A percentile compares a stretch with the other conserved stretches of the same genome.
Evolutionary conservation across 2,329 filamentous ascomycete genomes (phyloP).

Genomic region (Xylaria digitata): DNA sequence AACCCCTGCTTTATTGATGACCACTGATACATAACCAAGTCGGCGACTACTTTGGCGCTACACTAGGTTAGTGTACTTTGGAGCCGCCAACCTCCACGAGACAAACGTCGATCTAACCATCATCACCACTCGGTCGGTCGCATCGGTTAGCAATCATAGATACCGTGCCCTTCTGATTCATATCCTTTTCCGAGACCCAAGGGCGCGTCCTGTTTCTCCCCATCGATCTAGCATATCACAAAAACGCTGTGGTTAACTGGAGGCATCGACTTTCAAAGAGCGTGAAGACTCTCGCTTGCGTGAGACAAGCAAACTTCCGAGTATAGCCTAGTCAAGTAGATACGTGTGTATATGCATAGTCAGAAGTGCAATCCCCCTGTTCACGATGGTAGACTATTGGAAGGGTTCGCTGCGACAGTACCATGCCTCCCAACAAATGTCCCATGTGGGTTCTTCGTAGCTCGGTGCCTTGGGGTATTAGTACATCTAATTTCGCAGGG

Average conservation of each 20-base stretch:
- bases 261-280: too few species aligned
- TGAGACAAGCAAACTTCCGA: not conserved
- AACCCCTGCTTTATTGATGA: slow-evolving; percentile 14
- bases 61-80: slow-evolving; percentile 3
- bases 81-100: slow-evolving; percentile 11
- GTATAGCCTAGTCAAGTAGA: not conserved
- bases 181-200: not conserved
- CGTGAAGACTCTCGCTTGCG: not conserved
- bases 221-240: too few species aligned
- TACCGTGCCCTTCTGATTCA: not conserved
- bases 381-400: not conserved
- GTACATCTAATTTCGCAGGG: slow-evolving; percentile 4
- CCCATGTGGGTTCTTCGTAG: slow-evolving; percentile 7
- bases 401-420: not conserved
- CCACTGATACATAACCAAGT: slow-evolving; percentile 14
- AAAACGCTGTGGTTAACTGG: too few species aligned
- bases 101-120: not conserved
- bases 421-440: not conserved
- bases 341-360: not conserved
- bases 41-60: slow-evolving; percentile 23
- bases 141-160: not conserved
- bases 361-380: not conserved
- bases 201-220: too few species aligned
- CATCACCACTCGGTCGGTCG: not conserved
- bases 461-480: not conserved